These are phyloP conservation scores for Pseudocercospora musae DNA, from an alignment of 2,329 filamentous ascomycete genomes.

Conservation along the genomic window DNA sequence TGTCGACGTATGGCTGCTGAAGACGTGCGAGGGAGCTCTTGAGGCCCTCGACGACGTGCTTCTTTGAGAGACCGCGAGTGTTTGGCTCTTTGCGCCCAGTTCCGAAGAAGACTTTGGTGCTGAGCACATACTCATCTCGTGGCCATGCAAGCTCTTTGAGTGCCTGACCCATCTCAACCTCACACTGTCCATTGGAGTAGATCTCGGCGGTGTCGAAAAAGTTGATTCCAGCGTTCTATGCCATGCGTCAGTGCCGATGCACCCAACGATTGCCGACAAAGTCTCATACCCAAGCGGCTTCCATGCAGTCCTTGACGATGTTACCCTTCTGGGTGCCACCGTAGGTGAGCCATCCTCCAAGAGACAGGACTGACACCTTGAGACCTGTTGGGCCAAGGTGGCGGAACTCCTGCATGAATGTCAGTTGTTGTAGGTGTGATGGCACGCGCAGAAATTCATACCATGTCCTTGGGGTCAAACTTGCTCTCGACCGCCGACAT, in stretches of 20 bases:
- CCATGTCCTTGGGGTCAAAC: slow-evolving; percentile 51
- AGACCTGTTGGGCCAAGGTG: slow-evolving; percentile 47
- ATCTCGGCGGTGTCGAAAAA: slow-evolving; percentile 49
- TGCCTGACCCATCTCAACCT: slow-evolving; percentile 55
- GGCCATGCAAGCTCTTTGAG: slow-evolving; percentile 49
- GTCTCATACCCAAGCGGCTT: slow-evolving; percentile 39
- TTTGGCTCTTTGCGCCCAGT: slow-evolving; percentile 56
- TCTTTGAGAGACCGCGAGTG: slow-evolving; percentile 49
- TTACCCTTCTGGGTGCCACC: slow-evolving; percentile 50
- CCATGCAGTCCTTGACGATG: slow-evolving; percentile 51
- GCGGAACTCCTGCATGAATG: slow-evolving; percentile 34
- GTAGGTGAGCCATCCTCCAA: slow-evolving; percentile 48
- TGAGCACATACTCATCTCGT: slow-evolving; percentile 45
- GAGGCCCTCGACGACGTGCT: slow-evolving; percentile 56
- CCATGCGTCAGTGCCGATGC: neutral
- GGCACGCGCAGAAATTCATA: neutral
- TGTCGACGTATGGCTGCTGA: slow-evolving; percentile 63
- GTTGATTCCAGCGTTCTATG: slow-evolving; percentile 46
- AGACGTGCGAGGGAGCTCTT: slow-evolving; percentile 58
- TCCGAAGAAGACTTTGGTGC: slow-evolving; percentile 52
- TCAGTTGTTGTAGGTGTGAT: neutral
- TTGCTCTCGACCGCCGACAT: slow-evolving; percentile 42
- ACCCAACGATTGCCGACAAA: neutral
- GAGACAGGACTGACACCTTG: slow-evolving; percentile 51
- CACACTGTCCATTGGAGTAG: slow-evolving; percentile 59